Base-by-base conservation (phyloP, 1,284 basidiomycete genomes). In the Marasmius sp. region DNA sequence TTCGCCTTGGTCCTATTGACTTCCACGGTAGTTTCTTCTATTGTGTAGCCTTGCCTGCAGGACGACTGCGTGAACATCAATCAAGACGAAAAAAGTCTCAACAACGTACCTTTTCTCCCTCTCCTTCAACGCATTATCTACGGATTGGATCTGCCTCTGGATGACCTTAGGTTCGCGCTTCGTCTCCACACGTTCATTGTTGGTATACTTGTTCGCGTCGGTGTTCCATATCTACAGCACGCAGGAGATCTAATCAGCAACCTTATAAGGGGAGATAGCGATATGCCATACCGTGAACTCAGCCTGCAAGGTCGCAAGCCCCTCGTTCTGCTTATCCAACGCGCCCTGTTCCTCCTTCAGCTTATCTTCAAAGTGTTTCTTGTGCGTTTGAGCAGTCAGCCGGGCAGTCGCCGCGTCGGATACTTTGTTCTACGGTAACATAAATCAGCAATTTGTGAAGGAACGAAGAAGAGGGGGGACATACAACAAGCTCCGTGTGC, bases 11-110 rank as follows among this genome's bases (percentile, higher is more conserved):
- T 82, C 64, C 83, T 87, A 70, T 87, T 86, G 50, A 92, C 80
- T 65, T 92, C 86, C 22, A 81, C 77, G 0, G 86, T 82, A 75
- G 95, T 85, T 61, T 95, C 87, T 60, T 95, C 93, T 3, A 94
- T 82, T 6, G 86, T 84, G 4, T 89, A 85, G 5, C 93, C 93
- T 62, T 92, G 85, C 57, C 91, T 93, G 65, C 16, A 53, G 34
- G 51, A 51, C 22, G 60, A n/a, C 54, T 27, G 20, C 12, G 9
- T 58, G 12, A 16, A 39, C 2, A 43, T 59, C 57, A 41, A 63
- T 61, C n/a, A 65, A 16, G 16, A 18, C 20, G 14, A 47, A 18
- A 20, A 64, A 16, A 53, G 7, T 9, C 11, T 39, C 10, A 27
- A n/a, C 52, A 37, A 74, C 81, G 53, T 64, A 91, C 87, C 77